Conservation (phyloP, 163 green algal genomes). For the Chlorella variabilis region DNA sequence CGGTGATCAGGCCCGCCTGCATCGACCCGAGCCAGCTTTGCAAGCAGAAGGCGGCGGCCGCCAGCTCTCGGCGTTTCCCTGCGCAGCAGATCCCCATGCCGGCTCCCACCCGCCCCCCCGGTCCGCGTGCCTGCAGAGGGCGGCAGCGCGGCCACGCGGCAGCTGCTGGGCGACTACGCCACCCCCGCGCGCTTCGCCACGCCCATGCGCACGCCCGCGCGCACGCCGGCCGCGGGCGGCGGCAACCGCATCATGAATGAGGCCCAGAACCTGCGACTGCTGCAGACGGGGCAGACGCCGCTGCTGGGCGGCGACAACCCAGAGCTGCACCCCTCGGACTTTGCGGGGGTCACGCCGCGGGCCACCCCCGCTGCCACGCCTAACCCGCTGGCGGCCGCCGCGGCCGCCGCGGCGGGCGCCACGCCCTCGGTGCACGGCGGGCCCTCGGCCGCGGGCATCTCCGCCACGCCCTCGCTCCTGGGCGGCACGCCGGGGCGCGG, state of each 20-base stretch:
- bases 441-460: conserved; percentile 20
- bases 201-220: conserved; percentile 78
- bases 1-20: no score
- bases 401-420: conserved; percentile 41
- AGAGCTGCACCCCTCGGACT: conserved; percentile 81
- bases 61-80: no score
- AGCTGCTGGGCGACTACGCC: conserved; percentile 87
- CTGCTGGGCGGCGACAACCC: conserved; percentile 89
- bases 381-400: conserved; percentile 66
- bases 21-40: no score
- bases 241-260: conserved; percentile 83
- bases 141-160: conserved; percentile 80
- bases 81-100: no score
- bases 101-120: no score
- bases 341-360: conserved; percentile 78
- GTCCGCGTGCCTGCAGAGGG: conserved; percentile 57
- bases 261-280: conserved; percentile 82
- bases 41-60: no score
- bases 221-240: conserved; percentile 53
- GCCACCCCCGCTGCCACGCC: conserved; percentile 61
- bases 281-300: conserved; percentile 82
- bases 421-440: conserved; percentile 36
- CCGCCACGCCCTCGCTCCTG: conserved; percentile 36
- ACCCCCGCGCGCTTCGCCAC: conserved; percentile 71
- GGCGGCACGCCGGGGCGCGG: conserved; percentile 35